Conservation (phyloP, 2,329 filamentous ascomycete species). For the Alternaria gaisen region DNA sequence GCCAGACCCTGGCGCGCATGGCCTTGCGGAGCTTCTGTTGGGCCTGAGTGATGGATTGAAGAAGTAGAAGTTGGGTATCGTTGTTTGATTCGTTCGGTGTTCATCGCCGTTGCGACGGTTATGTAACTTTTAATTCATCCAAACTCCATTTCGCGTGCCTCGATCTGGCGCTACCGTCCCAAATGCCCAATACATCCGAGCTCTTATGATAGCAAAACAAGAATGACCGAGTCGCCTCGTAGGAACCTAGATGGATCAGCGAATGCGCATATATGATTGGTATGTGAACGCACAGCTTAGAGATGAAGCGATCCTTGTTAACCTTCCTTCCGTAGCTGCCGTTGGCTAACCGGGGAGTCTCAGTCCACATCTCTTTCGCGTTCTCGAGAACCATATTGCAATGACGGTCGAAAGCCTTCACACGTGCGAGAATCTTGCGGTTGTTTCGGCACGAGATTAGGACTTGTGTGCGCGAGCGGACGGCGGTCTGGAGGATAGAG, state of each 20-base stretch:
- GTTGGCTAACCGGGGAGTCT: slow-evolving; percentile 81
- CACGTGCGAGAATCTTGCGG: slow-evolving; percentile 93
- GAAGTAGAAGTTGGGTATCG: slow-evolving; percentile 43
- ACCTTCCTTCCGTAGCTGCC: slow-evolving; percentile 90
- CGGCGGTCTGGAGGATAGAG: slow-evolving; percentile 95
- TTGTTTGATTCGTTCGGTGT: slow-evolving; percentile 40
- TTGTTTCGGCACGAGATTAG: slow-evolving; percentile 98
- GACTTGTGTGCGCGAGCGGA: slow-evolving; percentile 92
- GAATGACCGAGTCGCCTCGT: slow-evolving; percentile 85
- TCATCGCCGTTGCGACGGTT: slow-evolving; percentile 36
- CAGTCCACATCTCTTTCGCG: slow-evolving; percentile 99
- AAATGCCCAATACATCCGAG: slow-evolving; percentile 14
- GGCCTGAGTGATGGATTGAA: slow-evolving; percentile 71
- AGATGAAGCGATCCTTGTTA: slow-evolving; percentile 98
- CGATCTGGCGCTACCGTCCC: slow-evolving; percentile 15
- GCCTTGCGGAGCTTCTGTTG: slow-evolving; percentile 84
- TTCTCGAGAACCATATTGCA: slow-evolving; percentile 99
- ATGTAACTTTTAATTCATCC: slow-evolving; percentile 47
- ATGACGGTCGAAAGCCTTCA: slow-evolving; percentile 98
- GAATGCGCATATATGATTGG: not conserved
- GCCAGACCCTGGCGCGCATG: slow-evolving; percentile 77
- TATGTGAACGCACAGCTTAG: slow-evolving; percentile 80
- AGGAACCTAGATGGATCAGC: slow-evolving; percentile 70
- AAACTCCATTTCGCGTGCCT: slow-evolving; percentile 34
- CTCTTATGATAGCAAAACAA: slow-evolving; percentile 79